These are phyloP conservation scores for Prunus mume DNA, from an alignment of 306 rosid species.

Conservation along the genomic window DNA sequence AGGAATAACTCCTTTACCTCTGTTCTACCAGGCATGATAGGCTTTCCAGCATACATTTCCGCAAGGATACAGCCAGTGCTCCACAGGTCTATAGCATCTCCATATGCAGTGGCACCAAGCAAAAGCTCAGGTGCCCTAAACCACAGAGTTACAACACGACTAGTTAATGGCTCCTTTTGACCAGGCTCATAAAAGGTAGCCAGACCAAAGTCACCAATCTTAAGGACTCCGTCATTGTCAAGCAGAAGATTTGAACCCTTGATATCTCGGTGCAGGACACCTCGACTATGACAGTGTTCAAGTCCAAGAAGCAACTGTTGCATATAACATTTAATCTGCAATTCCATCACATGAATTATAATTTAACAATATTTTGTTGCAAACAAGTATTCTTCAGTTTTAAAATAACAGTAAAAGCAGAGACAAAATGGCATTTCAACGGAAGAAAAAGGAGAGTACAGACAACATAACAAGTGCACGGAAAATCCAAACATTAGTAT, in stretches of 20 bases:
- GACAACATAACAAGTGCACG: too few species aligned
- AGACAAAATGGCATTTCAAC: too few species aligned
- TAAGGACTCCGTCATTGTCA: conserved; percentile 70
- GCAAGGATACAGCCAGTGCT: conserved; percentile 92
- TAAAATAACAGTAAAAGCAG: neutral
- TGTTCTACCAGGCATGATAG: conserved; percentile 96
- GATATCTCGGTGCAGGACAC: conserved; percentile 88
- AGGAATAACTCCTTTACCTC: conserved; percentile 49
- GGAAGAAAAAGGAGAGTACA: too few species aligned
- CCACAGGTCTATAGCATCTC: conserved; percentile 79
- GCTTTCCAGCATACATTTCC: conserved; percentile 74
- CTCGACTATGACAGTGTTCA: conserved; percentile 79
- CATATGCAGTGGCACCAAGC: conserved; percentile 83
- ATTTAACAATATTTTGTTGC: neutral
- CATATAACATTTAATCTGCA: conserved; percentile 80
- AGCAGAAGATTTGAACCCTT: conserved; percentile 89
- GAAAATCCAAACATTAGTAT: too few species aligned
- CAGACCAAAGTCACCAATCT: conserved; percentile 93
- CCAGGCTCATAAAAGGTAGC: conserved; percentile 63
- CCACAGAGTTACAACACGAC: conserved; percentile 93
- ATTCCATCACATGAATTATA: conserved; percentile 10
- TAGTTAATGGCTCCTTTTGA: conserved; percentile 68
- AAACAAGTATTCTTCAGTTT: neutral
- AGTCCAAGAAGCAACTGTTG: conserved; percentile 78
- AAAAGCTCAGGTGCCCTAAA: conserved; percentile 95